Evolutionary conservation across 495 filamentous ascomycete genomes (phyloP).

Genomic region (Penicillium ochrochloron): DNA sequence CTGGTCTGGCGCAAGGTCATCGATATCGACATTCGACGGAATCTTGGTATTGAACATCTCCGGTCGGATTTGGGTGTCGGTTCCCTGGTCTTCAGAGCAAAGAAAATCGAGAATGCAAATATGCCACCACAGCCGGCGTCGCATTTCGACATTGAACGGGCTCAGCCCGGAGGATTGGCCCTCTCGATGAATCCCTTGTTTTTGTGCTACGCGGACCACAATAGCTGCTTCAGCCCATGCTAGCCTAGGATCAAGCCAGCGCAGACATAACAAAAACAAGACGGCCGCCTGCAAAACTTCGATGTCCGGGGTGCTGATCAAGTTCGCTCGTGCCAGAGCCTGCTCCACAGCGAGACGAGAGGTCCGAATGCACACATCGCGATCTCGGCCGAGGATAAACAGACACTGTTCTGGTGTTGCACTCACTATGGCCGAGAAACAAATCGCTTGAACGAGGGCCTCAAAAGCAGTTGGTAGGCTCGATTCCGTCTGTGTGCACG

Average conservation of each 20-base stretch:
- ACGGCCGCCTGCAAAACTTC: slow-evolving; percentile 71
- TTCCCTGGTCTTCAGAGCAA: slow-evolving; percentile 75
- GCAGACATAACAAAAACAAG: slow-evolving; percentile 64
- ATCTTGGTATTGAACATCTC: slow-evolving; percentile 66
- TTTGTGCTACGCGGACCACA: slow-evolving; percentile 71
- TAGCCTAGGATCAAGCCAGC: slow-evolving; percentile 57
- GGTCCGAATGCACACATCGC: slow-evolving; percentile 58
- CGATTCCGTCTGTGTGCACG: slow-evolving; percentile 31
- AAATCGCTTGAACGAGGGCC: not conserved
- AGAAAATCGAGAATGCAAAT: slow-evolving; percentile 73
- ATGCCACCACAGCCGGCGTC: slow-evolving; percentile 78
- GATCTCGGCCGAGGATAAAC: slow-evolving; percentile 2
- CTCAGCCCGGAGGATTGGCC: slow-evolving; percentile 59
- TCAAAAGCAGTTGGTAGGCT: slow-evolving; percentile 45
- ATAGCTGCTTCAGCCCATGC: slow-evolving; percentile 64
- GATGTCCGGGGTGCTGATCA: slow-evolving; percentile 66
- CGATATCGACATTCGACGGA: slow-evolving; percentile 71
- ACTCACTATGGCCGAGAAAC: not conserved
- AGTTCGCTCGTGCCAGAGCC: slow-evolving; percentile 66
- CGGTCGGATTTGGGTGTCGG: slow-evolving; percentile 67
- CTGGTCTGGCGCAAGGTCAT: slow-evolving; percentile 63
- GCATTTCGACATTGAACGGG: slow-evolving; percentile 76
- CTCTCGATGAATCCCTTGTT: slow-evolving; percentile 74
- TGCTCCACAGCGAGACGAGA: slow-evolving; percentile 73
- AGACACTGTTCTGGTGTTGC: slow-evolving; percentile 5